Evolutionary conservation across 2,329 filamentous ascomycete species (phyloP).

Genomic region (Sclerotinia spermophila): DNA sequence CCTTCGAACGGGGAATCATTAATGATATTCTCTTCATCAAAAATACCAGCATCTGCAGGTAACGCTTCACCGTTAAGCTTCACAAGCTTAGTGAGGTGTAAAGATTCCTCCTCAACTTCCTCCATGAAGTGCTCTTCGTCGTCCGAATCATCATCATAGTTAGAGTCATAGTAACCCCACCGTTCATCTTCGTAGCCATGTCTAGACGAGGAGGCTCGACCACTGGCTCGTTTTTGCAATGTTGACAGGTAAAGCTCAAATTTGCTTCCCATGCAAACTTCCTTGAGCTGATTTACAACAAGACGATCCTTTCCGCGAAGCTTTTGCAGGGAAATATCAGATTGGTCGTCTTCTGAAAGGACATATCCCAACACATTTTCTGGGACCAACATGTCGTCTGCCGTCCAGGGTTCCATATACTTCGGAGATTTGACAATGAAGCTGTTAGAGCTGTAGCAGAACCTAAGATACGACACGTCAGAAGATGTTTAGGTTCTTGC

Average conservation of each 20-base stretch:
- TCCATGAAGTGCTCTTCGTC: not conserved
- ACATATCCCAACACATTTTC: not conserved
- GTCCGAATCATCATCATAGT: not conserved
- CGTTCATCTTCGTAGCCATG: no score
- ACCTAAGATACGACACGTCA: not conserved
- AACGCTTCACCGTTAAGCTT: not conserved
- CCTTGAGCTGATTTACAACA: not conserved
- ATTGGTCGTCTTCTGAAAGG: not conserved
- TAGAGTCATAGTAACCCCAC: no score
- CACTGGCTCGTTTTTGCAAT: not conserved
- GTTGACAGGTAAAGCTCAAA: not conserved
- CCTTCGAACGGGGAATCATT: not conserved
- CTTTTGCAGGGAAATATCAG: not conserved
- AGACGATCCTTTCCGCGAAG: not conserved
- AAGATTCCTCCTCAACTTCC: not conserved
- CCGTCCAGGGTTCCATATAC: not conserved
- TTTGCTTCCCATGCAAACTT: not conserved
- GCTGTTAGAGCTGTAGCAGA: not conserved
- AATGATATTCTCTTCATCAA: not conserved
- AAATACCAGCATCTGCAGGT: not conserved
- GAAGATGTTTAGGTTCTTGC: not conserved
- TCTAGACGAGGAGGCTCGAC: not conserved
- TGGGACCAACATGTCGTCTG: not conserved
- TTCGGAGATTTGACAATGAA: not conserved
- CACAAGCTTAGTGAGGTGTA: not conserved